Conservation (phyloP, 1,284 basidiomycete genomes). For the Cutaneotrichosporon dermatis region DNA sequence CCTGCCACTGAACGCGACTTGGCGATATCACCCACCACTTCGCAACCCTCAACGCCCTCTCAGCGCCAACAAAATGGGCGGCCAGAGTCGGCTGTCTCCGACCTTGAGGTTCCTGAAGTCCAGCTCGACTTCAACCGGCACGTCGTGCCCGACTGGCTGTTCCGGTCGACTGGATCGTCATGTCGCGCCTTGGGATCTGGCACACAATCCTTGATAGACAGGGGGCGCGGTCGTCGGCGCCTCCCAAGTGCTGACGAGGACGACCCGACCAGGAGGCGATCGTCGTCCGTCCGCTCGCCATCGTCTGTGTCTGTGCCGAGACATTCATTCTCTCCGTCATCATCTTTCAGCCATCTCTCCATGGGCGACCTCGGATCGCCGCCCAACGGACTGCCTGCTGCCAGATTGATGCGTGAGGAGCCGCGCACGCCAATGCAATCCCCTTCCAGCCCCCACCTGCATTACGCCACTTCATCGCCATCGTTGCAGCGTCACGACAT, state of each 20-base stretch:
- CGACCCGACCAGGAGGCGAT: constrained; percentile 17
- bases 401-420: constrained; percentile 27
- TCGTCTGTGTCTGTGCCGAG: constrained; percentile 7
- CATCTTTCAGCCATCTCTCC: constrained; percentile 32
- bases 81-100: constrained; percentile 9
- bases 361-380: constrained; percentile 25
- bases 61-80: constrained; percentile 9
- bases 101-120: constrained; percentile 73
- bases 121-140: constrained; percentile 88
- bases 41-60: constrained; percentile 32
- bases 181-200: background rate
- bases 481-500: constrained; percentile 22
- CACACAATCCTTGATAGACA: constrained; percentile 1
- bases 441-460: constrained; percentile 33
- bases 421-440: constrained; percentile 42
- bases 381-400: background rate
- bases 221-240: constrained; percentile 17
- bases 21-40: constrained; percentile 20
- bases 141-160: constrained; percentile 91
- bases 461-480: constrained; percentile 43
- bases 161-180: constrained; percentile 41
- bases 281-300: constrained; percentile 6
- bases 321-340: constrained; percentile 31
- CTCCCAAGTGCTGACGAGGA: constrained; percentile 11
- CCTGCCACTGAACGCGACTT: constrained; percentile 20